These are phyloP conservation scores for Aspergillus egyptiacus DNA, from an alignment of 495 filamentous ascomycete genomes.

Conservation along the genomic window DNA sequence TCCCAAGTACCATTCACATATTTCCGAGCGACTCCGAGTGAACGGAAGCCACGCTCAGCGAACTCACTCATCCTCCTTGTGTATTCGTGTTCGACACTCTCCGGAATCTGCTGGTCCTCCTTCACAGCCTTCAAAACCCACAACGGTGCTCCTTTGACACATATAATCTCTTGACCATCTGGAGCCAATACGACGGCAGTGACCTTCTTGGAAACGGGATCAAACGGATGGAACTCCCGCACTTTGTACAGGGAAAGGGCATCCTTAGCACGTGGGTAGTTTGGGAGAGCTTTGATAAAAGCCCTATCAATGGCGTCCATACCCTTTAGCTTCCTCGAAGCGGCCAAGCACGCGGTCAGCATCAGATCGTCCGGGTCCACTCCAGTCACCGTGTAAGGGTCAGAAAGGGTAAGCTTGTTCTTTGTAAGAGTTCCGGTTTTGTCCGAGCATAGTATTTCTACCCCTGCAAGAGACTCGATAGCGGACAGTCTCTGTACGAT, in stretches of 20 bases:
- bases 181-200: slow-evolving; percentile 75
- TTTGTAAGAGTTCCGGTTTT: slow-evolving; percentile 85
- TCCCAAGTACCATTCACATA: slow-evolving; percentile 72
- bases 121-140: slow-evolving; percentile 78
- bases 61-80: slow-evolving; percentile 88
- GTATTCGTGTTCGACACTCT: slow-evolving; percentile 69
- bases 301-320: slow-evolving; percentile 94
- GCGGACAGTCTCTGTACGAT: slow-evolving; percentile 92
- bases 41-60: slow-evolving; percentile 85
- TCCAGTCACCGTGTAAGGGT: slow-evolving; percentile 76
- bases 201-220: slow-evolving; percentile 93
- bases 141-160: slow-evolving; percentile 86
- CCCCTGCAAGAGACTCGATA: slow-evolving; percentile 89
- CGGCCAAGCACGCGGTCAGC: slow-evolving; percentile 84
- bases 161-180: slow-evolving; percentile 73
- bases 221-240: slow-evolving; percentile 79
- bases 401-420: slow-evolving; percentile 82
- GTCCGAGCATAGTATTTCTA: slow-evolving; percentile 93
- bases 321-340: slow-evolving; percentile 89
- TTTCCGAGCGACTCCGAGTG: slow-evolving; percentile 86
- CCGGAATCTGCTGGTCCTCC: slow-evolving; percentile 69
- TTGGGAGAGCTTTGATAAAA: slow-evolving; percentile 76
- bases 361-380: slow-evolving; percentile 80
- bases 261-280: slow-evolving; percentile 71
- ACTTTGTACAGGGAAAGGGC: slow-evolving; percentile 71